These are phyloP conservation scores for Populus euphratica DNA, from an alignment of 345 rosid genomes.

Conservation along the genomic window DNA sequence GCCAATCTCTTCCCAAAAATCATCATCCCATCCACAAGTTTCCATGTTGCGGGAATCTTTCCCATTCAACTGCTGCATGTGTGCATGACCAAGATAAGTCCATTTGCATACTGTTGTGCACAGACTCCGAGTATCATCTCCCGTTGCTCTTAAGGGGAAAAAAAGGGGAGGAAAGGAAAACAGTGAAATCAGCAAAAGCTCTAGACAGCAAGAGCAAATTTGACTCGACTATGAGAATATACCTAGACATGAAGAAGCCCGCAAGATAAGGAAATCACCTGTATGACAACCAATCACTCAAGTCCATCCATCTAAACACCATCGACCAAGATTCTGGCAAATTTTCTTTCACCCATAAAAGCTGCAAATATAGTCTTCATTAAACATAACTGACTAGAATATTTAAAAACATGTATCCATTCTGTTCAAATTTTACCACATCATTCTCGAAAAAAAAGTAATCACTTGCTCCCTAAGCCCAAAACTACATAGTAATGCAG, in stretches of 20 bases:
- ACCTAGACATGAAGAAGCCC: background rate
- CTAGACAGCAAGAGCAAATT: background rate
- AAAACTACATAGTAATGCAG: background rate
- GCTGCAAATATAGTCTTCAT: conserved; percentile 45
- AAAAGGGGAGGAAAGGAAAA: background rate
- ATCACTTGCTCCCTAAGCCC: background rate
- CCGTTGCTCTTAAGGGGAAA: conserved; percentile 65
- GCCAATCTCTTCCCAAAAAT: conserved; percentile 99
- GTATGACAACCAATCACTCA: conserved; percentile 97
- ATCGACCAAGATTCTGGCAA: conserved; percentile 90
- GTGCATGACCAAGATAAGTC: conserved; percentile 99
- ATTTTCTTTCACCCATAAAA: conserved; percentile 97
- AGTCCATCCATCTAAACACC: conserved; percentile 96
- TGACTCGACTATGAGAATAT: conserved; percentile 8
- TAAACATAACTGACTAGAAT: background rate
- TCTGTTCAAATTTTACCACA: background rate
- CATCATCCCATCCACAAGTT: conserved; percentile 99
- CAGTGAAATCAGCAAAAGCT: conserved; percentile 1
- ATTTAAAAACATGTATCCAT: background rate
- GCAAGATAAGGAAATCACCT: conserved; percentile 39
- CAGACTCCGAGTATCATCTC: conserved; percentile 91
- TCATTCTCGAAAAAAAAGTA: background rate
- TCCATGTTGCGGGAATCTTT: conserved; percentile 83
- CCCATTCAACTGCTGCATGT: conserved; percentile 71
- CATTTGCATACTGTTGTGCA: conserved; percentile 97